Percentiles rank a stretch among this genome's conserved stretches.
These are phyloP conservation scores for Leptoxyphium fumago DNA, from an alignment of 2,329 filamentous ascomycete genomes.

Conservation along the genomic window DNA sequence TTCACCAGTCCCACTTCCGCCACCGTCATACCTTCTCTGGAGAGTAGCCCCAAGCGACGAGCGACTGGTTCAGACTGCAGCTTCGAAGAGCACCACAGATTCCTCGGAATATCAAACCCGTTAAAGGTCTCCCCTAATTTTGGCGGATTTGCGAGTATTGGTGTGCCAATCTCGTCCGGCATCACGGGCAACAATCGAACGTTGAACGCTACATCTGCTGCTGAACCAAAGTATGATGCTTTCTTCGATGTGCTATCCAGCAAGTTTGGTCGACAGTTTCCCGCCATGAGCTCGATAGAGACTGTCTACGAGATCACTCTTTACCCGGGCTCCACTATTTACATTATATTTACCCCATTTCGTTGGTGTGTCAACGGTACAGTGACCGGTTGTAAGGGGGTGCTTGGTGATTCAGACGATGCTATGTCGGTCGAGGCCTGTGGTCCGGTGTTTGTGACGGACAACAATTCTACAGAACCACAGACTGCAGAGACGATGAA, in stretches of 20 bases:
- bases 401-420: constrained; percentile 3
- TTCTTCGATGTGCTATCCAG: constrained; percentile 5
- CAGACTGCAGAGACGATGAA: background rate
- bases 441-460: constrained; percentile 4
- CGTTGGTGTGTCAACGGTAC: constrained; percentile 6
- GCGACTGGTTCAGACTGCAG: background rate
- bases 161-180: constrained; percentile 1
- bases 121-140: background rate
- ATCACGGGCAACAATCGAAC: constrained; percentile 5
- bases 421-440: constrained; percentile 3
- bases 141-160: background rate
- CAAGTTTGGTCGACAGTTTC: constrained; percentile 2
- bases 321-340: background rate
- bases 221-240: constrained; percentile 4
- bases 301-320: background rate
- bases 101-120: background rate
- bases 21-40: background rate
- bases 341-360: background rate
- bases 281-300: constrained; percentile 5
- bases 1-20: background rate
- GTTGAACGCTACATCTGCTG: constrained; percentile 5
- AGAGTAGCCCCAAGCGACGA: background rate
- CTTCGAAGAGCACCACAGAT: background rate
- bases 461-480: background rate
- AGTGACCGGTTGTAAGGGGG: constrained; percentile 2